phyloP scores from a whole-genome alignment of 345 rosid species.

The Sapria himalayana region DNA sequence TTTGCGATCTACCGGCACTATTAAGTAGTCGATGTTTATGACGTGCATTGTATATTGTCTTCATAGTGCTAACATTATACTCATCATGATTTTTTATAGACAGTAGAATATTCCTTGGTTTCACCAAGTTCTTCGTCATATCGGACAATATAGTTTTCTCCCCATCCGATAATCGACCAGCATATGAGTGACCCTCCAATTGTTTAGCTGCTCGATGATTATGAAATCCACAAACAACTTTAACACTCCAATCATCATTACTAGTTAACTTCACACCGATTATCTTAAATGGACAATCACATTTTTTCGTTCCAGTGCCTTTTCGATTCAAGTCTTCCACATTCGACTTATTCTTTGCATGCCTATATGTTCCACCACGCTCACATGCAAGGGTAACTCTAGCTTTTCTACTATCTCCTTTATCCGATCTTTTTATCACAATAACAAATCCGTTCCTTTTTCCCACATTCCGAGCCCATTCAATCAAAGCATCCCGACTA shows the following conservation, averaged over 20 bases:
- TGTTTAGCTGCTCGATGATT: slow-evolving; percentile 6
- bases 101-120: slow-evolving; percentile 7
- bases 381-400: slow-evolving; percentile 9
- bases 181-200: slow-evolving; percentile 9
- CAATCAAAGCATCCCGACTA: too few relatives aligned
- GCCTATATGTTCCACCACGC: slow-evolving; percentile 9
- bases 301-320: slow-evolving; percentile 7
- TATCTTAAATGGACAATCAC: slow-evolving; percentile 8
- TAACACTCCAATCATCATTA: slow-evolving; percentile 9
- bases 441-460: too few relatives aligned
- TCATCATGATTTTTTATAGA: slow-evolving; percentile 6
- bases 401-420: slow-evolving; percentile 3
- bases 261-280: slow-evolving; percentile 7
- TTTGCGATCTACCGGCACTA: slow-evolving; percentile 4
- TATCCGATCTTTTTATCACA: too few relatives aligned
- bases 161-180: slow-evolving; percentile 8
- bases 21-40: slow-evolving; percentile 6
- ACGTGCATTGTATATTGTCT: slow-evolving; percentile 10
- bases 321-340: slow-evolving; percentile 5
- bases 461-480: too few relatives aligned
- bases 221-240: slow-evolving; percentile 9
- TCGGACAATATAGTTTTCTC: slow-evolving; percentile 8
- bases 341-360: background rate
- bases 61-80: slow-evolving; percentile 8
- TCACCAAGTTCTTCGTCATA: slow-evolving; percentile 7